Evolutionary conservation across 1,284 basidiomycete genomes (phyloP).

Genomic region (Ceratobasidium sp.): DNA sequence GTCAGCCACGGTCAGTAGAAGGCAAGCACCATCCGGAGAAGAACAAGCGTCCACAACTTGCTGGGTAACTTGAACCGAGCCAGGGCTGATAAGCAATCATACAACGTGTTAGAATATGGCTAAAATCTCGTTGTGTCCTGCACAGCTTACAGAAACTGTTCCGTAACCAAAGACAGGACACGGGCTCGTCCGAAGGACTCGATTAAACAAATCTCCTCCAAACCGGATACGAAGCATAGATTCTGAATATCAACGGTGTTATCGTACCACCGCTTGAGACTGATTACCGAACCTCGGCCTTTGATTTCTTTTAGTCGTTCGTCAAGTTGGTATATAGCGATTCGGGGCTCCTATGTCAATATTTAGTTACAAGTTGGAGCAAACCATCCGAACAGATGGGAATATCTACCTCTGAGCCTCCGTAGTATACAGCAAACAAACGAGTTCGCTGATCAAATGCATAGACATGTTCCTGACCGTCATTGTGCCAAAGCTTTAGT

Average conservation of each 20-base stretch:
- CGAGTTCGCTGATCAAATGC: conserved; percentile 28
- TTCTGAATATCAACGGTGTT: not conserved
- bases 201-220: conserved; percentile 39
- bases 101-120: no score
- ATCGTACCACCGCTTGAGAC: conserved; percentile 23
- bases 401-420: conserved; percentile 12
- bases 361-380: not conserved
- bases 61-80: not conserved
- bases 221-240: conserved; percentile 27
- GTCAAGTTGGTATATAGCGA: conserved; percentile 36
- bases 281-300: conserved; percentile 24
- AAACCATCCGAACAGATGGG: not conserved
- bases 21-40: conserved; percentile 19
- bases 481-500: no score
- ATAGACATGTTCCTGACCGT: no score
- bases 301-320: conserved; percentile 14
- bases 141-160: no score
- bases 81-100: not conserved
- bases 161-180: conserved; percentile 39
- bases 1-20: not conserved
- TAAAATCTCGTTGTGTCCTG: no score
- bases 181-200: conserved; percentile 36
- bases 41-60: not conserved
- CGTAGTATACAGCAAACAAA: conserved; percentile 16
- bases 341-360: not conserved